A percentile compares a stretch with the other conserved stretches of the same genome.
Evolutionary conservation across 176 grass and related monocot species (phyloP).

Genomic region (Ananas comosus): DNA sequence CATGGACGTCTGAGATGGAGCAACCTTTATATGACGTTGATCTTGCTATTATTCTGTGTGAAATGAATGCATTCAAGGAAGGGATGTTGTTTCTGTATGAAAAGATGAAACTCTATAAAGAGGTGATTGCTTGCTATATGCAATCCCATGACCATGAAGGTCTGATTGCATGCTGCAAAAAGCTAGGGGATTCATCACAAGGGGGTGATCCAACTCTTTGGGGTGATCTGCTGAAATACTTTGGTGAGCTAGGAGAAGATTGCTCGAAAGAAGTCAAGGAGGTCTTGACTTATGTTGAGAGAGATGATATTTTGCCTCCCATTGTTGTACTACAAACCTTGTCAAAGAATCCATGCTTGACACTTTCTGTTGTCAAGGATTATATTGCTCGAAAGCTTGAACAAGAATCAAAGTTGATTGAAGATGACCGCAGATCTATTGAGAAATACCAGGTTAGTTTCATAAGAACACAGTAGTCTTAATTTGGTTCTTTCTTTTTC

Average conservation of each 20-base stretch:
- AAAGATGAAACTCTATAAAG: constrained; percentile 90
- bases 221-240: constrained; percentile 93
- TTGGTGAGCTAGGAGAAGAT: constrained; percentile 82
- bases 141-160: constrained; percentile 89
- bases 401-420: constrained; percentile 88
- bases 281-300: constrained; percentile 83
- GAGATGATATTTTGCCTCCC: constrained; percentile 83
- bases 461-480: neutral
- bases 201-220: constrained; percentile 81
- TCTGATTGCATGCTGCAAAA: constrained; percentile 93
- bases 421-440: constrained; percentile 80
- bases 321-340: constrained; percentile 85
- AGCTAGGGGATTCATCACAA: constrained; percentile 79
- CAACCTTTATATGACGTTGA: constrained; percentile 84
- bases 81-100: constrained; percentile 91
- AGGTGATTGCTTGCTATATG: constrained; percentile 97
- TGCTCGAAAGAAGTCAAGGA: constrained; percentile 98
- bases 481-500: neutral
- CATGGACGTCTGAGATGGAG: constrained; percentile 79
- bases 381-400: constrained; percentile 94
- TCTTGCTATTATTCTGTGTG: constrained; percentile 84
- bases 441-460: constrained; percentile 89
- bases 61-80: constrained; percentile 81
- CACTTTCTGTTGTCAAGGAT: constrained; percentile 85
- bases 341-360: constrained; percentile 77